These are phyloP conservation scores for Fusarium fracticaudum DNA, from an alignment of 2,329 filamentous ascomycete genomes.

Conservation along the genomic window DNA sequence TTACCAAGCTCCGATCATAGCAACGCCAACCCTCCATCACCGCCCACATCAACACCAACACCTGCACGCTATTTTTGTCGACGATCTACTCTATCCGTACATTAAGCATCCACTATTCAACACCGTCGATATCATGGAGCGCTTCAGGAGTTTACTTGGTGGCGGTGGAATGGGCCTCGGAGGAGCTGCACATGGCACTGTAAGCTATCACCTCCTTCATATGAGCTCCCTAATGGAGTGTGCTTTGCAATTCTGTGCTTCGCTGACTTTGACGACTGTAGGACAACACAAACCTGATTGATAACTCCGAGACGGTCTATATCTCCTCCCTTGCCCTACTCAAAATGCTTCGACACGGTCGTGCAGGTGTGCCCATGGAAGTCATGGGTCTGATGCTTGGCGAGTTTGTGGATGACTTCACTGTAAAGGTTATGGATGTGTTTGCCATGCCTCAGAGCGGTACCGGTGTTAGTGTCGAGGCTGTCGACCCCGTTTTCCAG, in stretches of 20 bases:
- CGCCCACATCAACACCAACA: conserved; percentile 19
- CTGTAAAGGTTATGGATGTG: conserved; percentile 96
- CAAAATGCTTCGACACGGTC: conserved; percentile 98
- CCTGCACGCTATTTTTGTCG: background rate
- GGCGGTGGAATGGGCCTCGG: conserved; percentile 76
- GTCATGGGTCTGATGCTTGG: conserved; percentile 99
- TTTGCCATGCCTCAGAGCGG: conserved; percentile 99
- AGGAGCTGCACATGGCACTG: conserved; percentile 54
- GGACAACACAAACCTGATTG: conserved; percentile 92
- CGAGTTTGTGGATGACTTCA: conserved; percentile 99
- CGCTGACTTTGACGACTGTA: conserved; percentile 50
- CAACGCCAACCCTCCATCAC: conserved; percentile 27
- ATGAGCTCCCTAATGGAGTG: conserved; percentile 9
- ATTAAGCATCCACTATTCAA: conserved; percentile 1
- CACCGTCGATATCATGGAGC: conserved; percentile 73
- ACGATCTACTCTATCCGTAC: background rate
- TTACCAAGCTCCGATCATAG: conserved; percentile 38
- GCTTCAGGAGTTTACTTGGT: conserved; percentile 88
- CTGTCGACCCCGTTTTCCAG: conserved; percentile 97
- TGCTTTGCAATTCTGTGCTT: background rate
- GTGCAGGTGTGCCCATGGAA: conserved; percentile 98
- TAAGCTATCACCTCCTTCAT: conserved; percentile 43
- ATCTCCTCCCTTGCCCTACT: conserved; percentile 96
- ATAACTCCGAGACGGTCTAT: conserved; percentile 99
- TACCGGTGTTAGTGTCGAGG: conserved; percentile 97